phyloP scores from a whole-genome alignment of 306 rosid genomes.

The Casuarina equisetifolia region DNA sequence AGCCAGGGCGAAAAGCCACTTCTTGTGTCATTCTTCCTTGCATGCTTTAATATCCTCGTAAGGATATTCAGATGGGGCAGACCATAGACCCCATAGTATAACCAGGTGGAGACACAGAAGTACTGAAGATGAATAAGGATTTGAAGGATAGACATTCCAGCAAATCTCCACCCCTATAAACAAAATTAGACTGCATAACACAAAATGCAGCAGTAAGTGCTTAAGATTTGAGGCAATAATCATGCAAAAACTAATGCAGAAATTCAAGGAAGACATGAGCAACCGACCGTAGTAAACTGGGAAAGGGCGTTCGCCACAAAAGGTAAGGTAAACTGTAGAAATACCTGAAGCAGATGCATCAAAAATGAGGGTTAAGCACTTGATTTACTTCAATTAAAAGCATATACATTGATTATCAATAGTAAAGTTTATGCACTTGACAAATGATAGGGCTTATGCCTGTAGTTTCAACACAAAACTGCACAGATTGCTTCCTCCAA shows the following conservation, averaged over 20 bases:
- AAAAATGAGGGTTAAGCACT: slow-evolving; percentile 22
- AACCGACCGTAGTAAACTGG: slow-evolving; percentile 62
- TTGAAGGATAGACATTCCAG: slow-evolving; percentile 93
- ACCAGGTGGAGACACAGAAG: slow-evolving; percentile 68
- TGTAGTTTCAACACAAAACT: background rate
- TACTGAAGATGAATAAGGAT: slow-evolving; percentile 50
- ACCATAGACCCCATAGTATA: slow-evolving; percentile 81
- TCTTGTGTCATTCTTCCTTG: slow-evolving; percentile 44
- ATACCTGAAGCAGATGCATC: slow-evolving; percentile 59
- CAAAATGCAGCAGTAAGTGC: slow-evolving; percentile 19
- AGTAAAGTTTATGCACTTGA: background rate
- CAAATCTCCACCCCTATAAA: slow-evolving; percentile 82
- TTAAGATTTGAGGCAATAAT: background rate
- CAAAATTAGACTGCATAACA: slow-evolving; percentile 56
- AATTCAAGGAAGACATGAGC: background rate
- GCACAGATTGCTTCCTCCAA: background rate
- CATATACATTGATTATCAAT: background rate
- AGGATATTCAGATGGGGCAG: slow-evolving; percentile 67
- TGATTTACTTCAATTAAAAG: slow-evolving; percentile 7
- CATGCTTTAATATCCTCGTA: slow-evolving; percentile 39
- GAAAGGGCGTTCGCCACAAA: slow-evolving; percentile 72
- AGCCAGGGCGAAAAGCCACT: background rate
- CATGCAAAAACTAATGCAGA: background rate
- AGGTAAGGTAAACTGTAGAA: slow-evolving; percentile 85
- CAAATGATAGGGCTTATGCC: background rate